Base-by-base conservation (phyloP, 2,329 filamentous ascomycete species). In the Penicillium vulpinum region DNA sequence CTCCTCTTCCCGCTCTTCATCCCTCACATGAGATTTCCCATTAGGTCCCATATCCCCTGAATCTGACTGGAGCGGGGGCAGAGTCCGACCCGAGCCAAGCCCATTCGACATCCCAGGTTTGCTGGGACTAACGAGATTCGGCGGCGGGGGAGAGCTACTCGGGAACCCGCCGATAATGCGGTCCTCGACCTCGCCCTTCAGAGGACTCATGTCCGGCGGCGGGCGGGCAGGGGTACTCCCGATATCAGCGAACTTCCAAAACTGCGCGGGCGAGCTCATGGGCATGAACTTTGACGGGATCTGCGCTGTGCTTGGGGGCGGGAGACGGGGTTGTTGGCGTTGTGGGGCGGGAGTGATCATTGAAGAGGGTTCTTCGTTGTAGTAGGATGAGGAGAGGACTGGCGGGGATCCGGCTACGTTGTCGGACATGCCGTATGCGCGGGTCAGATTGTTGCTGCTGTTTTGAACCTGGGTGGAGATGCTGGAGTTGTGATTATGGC, bases 281-380 rank as follows among this genome's bases (percentile, higher is more conserved):
- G 78, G 77, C 78, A 81, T 80, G 63, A 80, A 80, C 60, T 79
- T 80, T 21, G 77, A 80, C 1, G 79, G 79, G 16, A 79, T 74
- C 53, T 79, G 78, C 3, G 77, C 75, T 2, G 79, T 81, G 62
- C 77, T 80, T 0, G 79, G 79, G 8, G 78, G 78, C 13, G 77
- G 78, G 5, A 80, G 70, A 9, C 75, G 75, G 5, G 78, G 78
- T 52, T 80, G 78, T 48, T 81, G 77, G 21, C 78, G 74, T 59
- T 79, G 74, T 10, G 78, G 78, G 1, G 78, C 78, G 3, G 79
- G 79, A 0, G 79, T 81, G 52, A 80, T 76, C 71, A 80, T 79
- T 10, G 75, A 77, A 4, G 76, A 77, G 8, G 72, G 75, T 0
- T 73, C 76, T 21, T 80, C 78, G 53, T 80, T 77, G 54, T 78